Evolutionary conservation across 495 filamentous ascomycete genomes (phyloP), one percentile per base, ranked within the genome.

Genomic region (Penicillium bialowiezense): DNA sequence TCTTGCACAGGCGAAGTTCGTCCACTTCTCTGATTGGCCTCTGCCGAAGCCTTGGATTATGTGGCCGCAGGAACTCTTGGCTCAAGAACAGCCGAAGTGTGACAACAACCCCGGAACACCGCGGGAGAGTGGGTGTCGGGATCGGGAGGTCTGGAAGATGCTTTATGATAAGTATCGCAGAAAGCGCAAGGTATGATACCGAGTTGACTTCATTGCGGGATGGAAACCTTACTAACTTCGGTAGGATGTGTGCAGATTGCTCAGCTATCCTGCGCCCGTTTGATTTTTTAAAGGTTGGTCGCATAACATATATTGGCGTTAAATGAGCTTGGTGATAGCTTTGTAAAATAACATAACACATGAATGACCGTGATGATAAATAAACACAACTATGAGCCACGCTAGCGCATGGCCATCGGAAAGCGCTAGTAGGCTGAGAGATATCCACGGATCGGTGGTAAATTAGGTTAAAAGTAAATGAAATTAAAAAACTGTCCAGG

Each of bases 11-110:
- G 86, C 85, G 8, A 91, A 86, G 55, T 77, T 89, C 12, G 76
- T 93, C 0, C 89, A 91, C 66, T 92, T 95, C 58, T 85, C 79
- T 3, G 89, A 93, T 58, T 88, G 83, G 82, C 89, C 89, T 3
- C 54, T 90, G 34, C 87, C 88, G 3, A 92, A 92, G 63, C 88
- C 88, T 1, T 91, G 87, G 87, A 64, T 88, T 15, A 75, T 78
- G 64, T 83, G 77, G 75, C 70, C 81, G 17, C 74, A 79, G 28
- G 64, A 74, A 12, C 54, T 76, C 47, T 58, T 86, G 18, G 64
- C 71, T 3, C 71, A 79, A 21, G 75, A 79, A 51, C 79, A 88
- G 58, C 84, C 86, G 0, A 72, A 71, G 48, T 85, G 82, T 34
- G 76, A 79, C 42, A 73, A 76, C 29, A 62, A 55, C 42, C 73